Evolutionary conservation across 2,329 filamentous ascomycete genomes (phyloP).

Genomic region (Sarocladium oryzae): DNA sequence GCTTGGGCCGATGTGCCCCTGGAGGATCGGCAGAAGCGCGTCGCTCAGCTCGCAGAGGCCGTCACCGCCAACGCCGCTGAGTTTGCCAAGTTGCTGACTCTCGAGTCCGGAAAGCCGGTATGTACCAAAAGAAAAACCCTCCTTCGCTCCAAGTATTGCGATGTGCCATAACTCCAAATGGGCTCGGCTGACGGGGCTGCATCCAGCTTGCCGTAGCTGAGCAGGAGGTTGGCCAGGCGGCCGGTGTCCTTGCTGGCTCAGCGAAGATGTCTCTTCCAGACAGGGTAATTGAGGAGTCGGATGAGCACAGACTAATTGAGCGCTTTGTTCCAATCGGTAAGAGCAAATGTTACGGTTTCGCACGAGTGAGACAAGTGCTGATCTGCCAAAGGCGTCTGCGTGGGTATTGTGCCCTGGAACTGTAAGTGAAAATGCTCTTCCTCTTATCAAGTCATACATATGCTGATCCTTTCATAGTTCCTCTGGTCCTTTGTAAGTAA

Average conservation of each 20-base stretch:
- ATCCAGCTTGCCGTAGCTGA: background rate
- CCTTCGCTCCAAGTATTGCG: background rate
- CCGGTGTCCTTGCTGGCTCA: background rate
- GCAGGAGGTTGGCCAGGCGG: slow-evolving; percentile 1
- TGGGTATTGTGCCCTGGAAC: slow-evolving; percentile 5
- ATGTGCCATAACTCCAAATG: too few relatives aligned
- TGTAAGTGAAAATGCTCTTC: slow-evolving; percentile 1
- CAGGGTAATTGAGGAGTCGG: background rate
- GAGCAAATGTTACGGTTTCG: too few relatives aligned
- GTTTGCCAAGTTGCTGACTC: slow-evolving; percentile 3
- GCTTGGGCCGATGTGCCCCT: slow-evolving; percentile 8
- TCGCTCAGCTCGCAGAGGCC: slow-evolving; percentile 9
- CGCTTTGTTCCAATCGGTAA: background rate
- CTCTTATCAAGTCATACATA: too few relatives aligned
- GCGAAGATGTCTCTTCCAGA: background rate
- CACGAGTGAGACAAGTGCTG: background rate
- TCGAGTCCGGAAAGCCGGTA: slow-evolving; percentile 11
- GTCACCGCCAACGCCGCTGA: background rate
- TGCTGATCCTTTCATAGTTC: background rate
- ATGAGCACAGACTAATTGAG: background rate
- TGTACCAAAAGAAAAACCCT: too few relatives aligned
- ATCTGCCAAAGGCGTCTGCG: background rate
- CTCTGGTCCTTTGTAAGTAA: background rate
- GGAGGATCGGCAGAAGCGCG: slow-evolving; percentile 2
- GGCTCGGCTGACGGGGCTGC: background rate